Conservation (phyloP, 805 yeast genomes). For the Ogataea populi-albae region DNA sequence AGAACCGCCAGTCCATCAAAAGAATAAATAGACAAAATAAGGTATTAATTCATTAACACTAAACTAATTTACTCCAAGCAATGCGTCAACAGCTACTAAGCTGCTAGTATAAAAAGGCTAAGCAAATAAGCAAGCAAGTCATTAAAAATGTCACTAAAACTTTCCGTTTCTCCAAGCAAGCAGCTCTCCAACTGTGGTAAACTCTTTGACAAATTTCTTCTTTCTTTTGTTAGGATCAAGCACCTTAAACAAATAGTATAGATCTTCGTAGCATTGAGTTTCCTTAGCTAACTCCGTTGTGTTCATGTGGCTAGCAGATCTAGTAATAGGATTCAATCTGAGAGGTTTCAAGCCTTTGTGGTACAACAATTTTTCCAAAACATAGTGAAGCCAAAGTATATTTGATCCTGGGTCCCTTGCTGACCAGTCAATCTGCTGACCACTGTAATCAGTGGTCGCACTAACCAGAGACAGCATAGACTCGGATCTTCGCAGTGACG, state of each 20-base stretch:
- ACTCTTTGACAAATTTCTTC: conserved; percentile 15
- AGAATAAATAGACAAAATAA: too few relatives aligned
- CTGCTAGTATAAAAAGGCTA: too few relatives aligned
- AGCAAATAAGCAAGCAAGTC: background rate
- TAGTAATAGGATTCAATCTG: conserved; percentile 25
- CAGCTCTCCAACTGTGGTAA: conserved; percentile 18
- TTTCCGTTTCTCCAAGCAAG: conserved; percentile 1
- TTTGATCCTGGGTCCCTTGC: conserved; percentile 48
- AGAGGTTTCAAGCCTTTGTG: conserved; percentile 34
- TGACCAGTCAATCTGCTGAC: conserved; percentile 46
- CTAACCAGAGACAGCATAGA: conserved; percentile 8
- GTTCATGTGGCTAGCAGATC: conserved; percentile 19
- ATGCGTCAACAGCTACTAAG: too few relatives aligned
- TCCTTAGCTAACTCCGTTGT: conserved; percentile 22
- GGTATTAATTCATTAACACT: too few relatives aligned
- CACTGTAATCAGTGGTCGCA: conserved; percentile 5
- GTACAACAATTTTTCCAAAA: conserved; percentile 48
- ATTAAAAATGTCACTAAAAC: background rate
- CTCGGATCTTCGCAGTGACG: conserved; percentile 4
- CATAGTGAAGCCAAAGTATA: conserved; percentile 61
- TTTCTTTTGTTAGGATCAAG: conserved; percentile 35
- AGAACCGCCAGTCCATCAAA: too few relatives aligned
- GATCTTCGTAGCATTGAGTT: conserved; percentile 23
- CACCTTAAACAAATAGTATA: conserved; percentile 31
- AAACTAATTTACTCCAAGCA: too few relatives aligned